Evolutionary conservation across 805 yeast species (phyloP), one percentile per base, ranked within the genome.

Genomic region (Ascoidea asiatica): DNA sequence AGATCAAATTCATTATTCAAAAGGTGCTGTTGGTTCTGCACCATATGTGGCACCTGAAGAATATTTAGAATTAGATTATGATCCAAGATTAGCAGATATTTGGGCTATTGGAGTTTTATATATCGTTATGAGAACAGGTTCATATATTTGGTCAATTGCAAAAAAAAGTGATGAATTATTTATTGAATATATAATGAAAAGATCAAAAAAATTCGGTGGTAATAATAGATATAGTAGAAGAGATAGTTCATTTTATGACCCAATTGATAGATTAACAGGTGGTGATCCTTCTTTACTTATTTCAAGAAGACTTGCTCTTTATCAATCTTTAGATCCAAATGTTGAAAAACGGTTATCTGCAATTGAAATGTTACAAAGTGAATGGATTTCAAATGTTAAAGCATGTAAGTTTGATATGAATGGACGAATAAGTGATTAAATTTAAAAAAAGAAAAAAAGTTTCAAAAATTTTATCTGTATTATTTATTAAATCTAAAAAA

Each of bases 11-110:
- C 87, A 80, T 57, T 57, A 79, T 35, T 75, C 83, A 55, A 78
- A 76, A 42, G 94, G 94, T 4, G 69, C 85, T 5, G 81, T 88
- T 61, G 96, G 95, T 6, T 81, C 92, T 0, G 76, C 83, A 5
- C 95, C 95, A 2, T 87, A 87, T 59, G 84, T 88, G 55, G 94
- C 95, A 0, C 95, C 96, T 0, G 96, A 87, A 61, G 95, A 89
- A 60, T 83, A 75, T 56, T 56, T 57, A 18, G 59, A 64, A 4
- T 67, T 70, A 40, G 65, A 66, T 42, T 83, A 82, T 55, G 95
- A 86, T 52, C 86, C 95, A 8, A 64, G 88, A 43, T 68, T 77
- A 21, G 89, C 84, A 40, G 97, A 89, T 59, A 75, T 84, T 45
- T 89, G 97, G 97, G 83, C 95, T 2, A 62, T 81, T 41, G 97